Percentiles rank a stretch among this genome's conserved stretches.
phyloP scores from a whole-genome alignment of 345 rosid genomes.

The Schrenkiella parvula region DNA sequence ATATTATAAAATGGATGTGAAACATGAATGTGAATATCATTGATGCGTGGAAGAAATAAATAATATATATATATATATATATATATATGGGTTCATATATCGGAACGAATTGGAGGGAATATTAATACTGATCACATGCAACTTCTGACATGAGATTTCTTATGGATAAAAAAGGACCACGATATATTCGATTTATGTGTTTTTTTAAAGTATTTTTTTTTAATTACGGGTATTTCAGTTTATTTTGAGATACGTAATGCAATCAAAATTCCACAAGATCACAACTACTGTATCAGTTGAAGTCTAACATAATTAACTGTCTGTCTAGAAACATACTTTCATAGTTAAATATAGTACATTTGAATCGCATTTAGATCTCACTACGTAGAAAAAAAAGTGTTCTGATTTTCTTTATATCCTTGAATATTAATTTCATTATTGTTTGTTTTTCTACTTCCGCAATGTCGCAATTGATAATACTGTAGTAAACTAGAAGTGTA shows the following conservation, averaged over 20 bases:
- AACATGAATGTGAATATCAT: slow-evolving; percentile 11
- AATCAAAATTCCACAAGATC: not conserved
- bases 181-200: slow-evolving; percentile 4
- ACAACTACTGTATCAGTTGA: not conserved
- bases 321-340: not conserved
- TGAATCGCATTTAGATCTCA: not conserved
- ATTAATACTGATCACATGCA: slow-evolving; percentile 26
- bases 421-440: not conserved
- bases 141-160: slow-evolving; percentile 20
- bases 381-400: not conserved
- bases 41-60: slow-evolving; percentile 5
- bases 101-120: slow-evolving; percentile 25
- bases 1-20: not conserved
- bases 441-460: not conserved
- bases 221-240: not conserved
- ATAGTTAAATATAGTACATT: not conserved
- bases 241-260: not conserved
- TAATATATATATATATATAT: no score
- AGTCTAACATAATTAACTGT: not conserved
- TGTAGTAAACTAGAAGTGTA: not conserved
- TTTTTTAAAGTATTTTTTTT: not conserved
- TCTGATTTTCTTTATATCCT: not conserved
- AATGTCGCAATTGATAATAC: not conserved
- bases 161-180: slow-evolving; percentile 27
- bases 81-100: slow-evolving; percentile 12